phyloP scores from a whole-genome alignment of 1,284 basidiomycete genomes.

The Cryptococcus deneoformans region DNA sequence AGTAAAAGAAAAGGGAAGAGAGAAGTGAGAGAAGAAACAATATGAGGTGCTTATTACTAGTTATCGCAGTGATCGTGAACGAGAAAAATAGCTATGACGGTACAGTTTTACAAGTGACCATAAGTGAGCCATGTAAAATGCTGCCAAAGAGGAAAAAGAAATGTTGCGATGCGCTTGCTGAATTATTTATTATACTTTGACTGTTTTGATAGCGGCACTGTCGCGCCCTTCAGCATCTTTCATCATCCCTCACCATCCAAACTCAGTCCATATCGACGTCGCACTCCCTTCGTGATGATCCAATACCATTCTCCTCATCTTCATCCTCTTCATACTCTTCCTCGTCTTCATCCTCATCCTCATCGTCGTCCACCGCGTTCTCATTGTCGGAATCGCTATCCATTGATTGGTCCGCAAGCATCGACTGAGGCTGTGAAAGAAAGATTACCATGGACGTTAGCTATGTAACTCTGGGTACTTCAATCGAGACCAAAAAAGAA shows the following conservation, averaged over 20 bases:
- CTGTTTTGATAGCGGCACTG: not conserved
- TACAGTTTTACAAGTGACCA: too few species aligned
- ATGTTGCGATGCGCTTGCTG: too few species aligned
- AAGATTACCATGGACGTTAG: too few species aligned
- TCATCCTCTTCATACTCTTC: slow-evolving; percentile 41
- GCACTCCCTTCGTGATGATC: slow-evolving; percentile 43
- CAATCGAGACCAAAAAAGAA: not conserved
- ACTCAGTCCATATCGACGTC: slow-evolving; percentile 47
- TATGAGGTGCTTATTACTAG: too few species aligned
- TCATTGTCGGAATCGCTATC: slow-evolving; percentile 53
- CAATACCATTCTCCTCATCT: slow-evolving; percentile 42
- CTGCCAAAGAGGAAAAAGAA: too few species aligned
- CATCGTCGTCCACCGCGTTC: slow-evolving; percentile 46
- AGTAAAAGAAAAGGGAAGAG: not conserved
- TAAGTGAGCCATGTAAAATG: too few species aligned
- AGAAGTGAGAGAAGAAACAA: not conserved
- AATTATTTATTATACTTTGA: slow-evolving; percentile 8
- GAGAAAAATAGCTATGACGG: too few species aligned
- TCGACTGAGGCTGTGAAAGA: slow-evolving; percentile 43
- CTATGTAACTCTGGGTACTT: not conserved
- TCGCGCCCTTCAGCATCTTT: too few species aligned
- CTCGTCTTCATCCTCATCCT: slow-evolving; percentile 30
- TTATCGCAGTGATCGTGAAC: too few species aligned
- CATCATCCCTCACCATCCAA: not conserved
- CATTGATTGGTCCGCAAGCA: slow-evolving; percentile 46